Evolutionary conservation across 2,329 filamentous ascomycete genomes (phyloP).

Genomic region (Clonostachys rosea): DNA sequence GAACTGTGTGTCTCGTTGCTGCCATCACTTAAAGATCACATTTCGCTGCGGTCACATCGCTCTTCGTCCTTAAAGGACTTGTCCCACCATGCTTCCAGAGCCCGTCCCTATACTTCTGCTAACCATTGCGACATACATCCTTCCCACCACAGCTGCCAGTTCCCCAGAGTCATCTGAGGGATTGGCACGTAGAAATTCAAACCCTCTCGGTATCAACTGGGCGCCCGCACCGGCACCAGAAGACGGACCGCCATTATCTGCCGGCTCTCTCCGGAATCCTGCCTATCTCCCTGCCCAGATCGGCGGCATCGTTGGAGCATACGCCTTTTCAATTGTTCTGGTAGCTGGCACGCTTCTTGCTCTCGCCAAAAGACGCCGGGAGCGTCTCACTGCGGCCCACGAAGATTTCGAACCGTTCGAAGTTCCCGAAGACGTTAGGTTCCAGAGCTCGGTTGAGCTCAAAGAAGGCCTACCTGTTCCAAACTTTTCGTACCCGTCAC

Average conservation of each 20-base stretch:
- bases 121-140: background rate
- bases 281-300: conserved; percentile 75
- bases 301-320: conserved; percentile 77
- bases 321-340: conserved; percentile 72
- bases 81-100: conserved; percentile 30
- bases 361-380: conserved; percentile 51
- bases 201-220: conserved; percentile 34
- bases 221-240: conserved; percentile 50
- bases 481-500: conserved; percentile 48
- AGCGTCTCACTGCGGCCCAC: conserved; percentile 46
- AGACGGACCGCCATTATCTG: conserved; percentile 55
- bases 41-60: conserved; percentile 14
- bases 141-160: background rate
- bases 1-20: conserved; percentile 37
- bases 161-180: background rate
- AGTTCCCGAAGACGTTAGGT: conserved; percentile 3
- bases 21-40: conserved; percentile 36
- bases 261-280: conserved; percentile 53
- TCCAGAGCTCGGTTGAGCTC: conserved; percentile 16
- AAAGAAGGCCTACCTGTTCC: conserved; percentile 13
- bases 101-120: too few species aligned
- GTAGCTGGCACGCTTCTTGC: conserved; percentile 63
- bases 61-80: conserved; percentile 19
- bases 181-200: conserved; percentile 16
- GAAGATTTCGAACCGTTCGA: conserved; percentile 38